Conservation (phyloP, 192 early-diverging fungal genomes). For the Dissophora globulifera region DNA sequence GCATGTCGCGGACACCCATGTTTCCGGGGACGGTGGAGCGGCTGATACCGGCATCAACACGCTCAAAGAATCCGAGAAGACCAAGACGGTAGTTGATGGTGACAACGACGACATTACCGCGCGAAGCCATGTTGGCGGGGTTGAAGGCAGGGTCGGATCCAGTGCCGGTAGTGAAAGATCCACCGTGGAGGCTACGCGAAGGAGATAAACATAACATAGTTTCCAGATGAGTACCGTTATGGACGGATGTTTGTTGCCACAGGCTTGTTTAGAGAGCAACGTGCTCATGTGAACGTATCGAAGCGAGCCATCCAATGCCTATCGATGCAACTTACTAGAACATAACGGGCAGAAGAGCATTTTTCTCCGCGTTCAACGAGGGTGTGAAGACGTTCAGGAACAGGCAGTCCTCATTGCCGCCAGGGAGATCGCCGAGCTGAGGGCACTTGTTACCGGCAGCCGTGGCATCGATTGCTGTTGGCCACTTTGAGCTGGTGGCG, state of each 20-base stretch:
- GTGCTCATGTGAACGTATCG: too few relatives aligned
- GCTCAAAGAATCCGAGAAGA: constrained; percentile 39
- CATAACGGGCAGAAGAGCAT: constrained; percentile 41
- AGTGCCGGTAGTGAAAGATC: constrained; percentile 18
- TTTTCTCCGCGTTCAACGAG: constrained; percentile 28
- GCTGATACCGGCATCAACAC: neutral
- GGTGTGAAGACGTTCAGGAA: constrained; percentile 55
- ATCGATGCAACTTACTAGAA: too few relatives aligned
- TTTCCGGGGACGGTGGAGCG: constrained; percentile 21
- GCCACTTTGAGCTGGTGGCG: constrained; percentile 24
- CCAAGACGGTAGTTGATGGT: constrained; percentile 51
- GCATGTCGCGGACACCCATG: constrained; percentile 61
- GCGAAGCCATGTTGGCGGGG: constrained; percentile 43
- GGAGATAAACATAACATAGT: too few relatives aligned
- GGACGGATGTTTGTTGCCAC: too few relatives aligned
- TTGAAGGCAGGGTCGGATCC: constrained; percentile 36
- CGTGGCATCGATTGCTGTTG: constrained; percentile 38
- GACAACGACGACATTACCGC: constrained; percentile 47
- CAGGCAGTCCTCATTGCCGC: constrained; percentile 51
- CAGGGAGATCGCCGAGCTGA: constrained; percentile 36
- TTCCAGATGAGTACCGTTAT: too few relatives aligned
- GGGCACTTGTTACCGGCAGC: constrained; percentile 44
- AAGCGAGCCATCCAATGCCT: too few relatives aligned
- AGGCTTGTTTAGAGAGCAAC: too few relatives aligned
- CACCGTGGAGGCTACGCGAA: neutral